These are phyloP conservation scores for Filobasidium wieringae DNA, from an alignment of 768 basidiomycete genomes.

Conservation along the genomic window DNA sequence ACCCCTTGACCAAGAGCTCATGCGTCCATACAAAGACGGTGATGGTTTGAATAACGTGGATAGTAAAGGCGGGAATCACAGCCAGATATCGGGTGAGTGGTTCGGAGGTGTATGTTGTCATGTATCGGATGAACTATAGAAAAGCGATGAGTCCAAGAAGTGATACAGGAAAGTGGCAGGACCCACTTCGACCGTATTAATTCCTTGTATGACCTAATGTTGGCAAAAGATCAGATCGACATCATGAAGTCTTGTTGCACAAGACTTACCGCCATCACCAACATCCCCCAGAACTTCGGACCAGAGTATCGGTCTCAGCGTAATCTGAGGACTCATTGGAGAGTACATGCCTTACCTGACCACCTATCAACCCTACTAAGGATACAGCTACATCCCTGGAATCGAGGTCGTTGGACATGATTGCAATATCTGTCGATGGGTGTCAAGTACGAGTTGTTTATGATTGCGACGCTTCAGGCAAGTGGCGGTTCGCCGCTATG, in stretches of 20 bases:
- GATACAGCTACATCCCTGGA: too few relatives aligned
- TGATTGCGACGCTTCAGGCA: too few relatives aligned
- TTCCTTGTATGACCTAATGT: not conserved
- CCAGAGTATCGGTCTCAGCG: too few relatives aligned
- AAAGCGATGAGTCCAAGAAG: not conserved
- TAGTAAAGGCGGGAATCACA: slow-evolving; percentile 2
- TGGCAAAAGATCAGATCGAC: not conserved
- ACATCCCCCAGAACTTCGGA: not conserved
- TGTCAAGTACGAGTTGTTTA: too few relatives aligned
- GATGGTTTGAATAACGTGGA: not conserved
- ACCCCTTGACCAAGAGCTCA: not conserved
- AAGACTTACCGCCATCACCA: not conserved
- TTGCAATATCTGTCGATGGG: too few relatives aligned
- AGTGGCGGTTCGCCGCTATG: too few relatives aligned
- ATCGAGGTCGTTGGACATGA: too few relatives aligned
- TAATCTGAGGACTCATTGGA: too few relatives aligned
- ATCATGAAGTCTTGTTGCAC: not conserved
- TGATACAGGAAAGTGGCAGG: not conserved
- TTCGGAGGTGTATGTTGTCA: not conserved
- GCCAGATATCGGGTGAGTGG: not conserved
- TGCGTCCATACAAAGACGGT: slow-evolving; percentile 1
- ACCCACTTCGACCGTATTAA: not conserved
- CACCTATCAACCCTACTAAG: too few relatives aligned
- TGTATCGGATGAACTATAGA: slow-evolving; percentile 3
- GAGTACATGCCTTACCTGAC: too few relatives aligned